These are phyloP conservation scores for Rubia occidens DNA, from an alignment of 305 asterid species.

Conservation along the genomic window DNA sequence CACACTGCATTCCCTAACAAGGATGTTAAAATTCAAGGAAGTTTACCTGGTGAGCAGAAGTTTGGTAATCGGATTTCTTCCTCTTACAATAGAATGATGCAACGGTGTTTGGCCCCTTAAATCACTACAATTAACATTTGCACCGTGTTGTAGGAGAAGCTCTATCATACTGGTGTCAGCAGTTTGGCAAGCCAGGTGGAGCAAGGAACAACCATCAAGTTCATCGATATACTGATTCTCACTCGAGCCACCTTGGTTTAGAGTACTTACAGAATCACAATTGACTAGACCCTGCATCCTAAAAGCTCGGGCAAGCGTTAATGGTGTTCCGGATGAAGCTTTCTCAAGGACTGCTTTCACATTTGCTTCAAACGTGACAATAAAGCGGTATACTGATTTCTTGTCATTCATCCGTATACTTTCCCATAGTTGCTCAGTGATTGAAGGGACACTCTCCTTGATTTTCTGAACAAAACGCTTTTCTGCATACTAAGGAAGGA, in stretches of 20 bases:
- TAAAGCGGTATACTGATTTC: conserved; percentile 73
- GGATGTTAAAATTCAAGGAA: not conserved
- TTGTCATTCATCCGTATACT: conserved; percentile 65
- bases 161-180: conserved; percentile 88
- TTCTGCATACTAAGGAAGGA: conserved; percentile 64
- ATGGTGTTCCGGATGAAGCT: conserved; percentile 31
- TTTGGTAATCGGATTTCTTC: conserved; percentile 54
- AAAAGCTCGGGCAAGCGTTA: conserved; percentile 34
- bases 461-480: conserved; percentile 56
- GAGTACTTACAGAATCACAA: conserved; percentile 34
- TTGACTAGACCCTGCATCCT: conserved; percentile 33
- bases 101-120: conserved; percentile 73
- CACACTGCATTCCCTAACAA: not conserved
- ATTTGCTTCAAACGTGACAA: conserved; percentile 55
- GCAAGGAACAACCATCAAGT: conserved; percentile 64
- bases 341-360: conserved; percentile 57
- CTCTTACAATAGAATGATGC: conserved; percentile 67
- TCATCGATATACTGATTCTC: conserved; percentile 35
- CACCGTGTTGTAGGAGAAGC: conserved; percentile 88
- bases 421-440: conserved; percentile 76
- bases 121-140: conserved; percentile 51
- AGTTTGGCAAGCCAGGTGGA: conserved; percentile 92
- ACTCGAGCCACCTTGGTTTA: conserved; percentile 25
- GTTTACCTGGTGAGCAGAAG: conserved; percentile 60
- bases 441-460: conserved; percentile 50